A percentile compares a stretch with the other conserved stretches of the same genome.
phyloP scores from a whole-genome alignment of 2,329 filamentous ascomycete genomes.

The Talaromyces sp. region DNA sequence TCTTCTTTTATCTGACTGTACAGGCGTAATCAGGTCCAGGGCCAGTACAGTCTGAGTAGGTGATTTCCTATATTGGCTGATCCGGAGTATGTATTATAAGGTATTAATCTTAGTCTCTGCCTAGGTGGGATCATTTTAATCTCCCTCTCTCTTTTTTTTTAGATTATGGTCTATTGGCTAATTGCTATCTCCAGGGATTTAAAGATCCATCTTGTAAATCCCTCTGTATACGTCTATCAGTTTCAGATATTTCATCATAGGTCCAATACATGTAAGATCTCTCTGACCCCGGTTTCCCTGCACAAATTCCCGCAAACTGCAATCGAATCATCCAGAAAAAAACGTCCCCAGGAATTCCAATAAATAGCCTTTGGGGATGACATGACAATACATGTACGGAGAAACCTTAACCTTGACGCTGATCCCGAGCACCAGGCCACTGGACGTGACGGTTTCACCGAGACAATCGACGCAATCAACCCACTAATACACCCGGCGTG shows the following conservation, averaged over 20 bases:
- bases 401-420: too few species aligned
- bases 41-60: background rate
- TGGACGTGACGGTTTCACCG: too few species aligned
- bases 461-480: too few species aligned
- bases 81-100: too few species aligned
- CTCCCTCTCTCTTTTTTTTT: background rate
- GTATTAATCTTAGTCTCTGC: too few species aligned
- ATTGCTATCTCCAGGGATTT: too few species aligned
- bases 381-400: background rate
- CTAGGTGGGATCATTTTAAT: too few species aligned
- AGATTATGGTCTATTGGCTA: background rate
- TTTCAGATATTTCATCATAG: background rate
- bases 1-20: constrained; percentile 1
- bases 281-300: background rate
- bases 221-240: too few species aligned
- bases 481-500: too few species aligned
- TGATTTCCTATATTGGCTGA: background rate
- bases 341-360: background rate
- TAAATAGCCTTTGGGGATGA: background rate
- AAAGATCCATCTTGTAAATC: too few species aligned
- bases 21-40: background rate
- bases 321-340: constrained; percentile 17
- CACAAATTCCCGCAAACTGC: background rate
- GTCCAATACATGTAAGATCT: too few species aligned
- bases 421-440: background rate